Base-by-base conservation (phyloP, 2,329 filamentous ascomycete species). In the Aspergillus nomiae region DNA sequence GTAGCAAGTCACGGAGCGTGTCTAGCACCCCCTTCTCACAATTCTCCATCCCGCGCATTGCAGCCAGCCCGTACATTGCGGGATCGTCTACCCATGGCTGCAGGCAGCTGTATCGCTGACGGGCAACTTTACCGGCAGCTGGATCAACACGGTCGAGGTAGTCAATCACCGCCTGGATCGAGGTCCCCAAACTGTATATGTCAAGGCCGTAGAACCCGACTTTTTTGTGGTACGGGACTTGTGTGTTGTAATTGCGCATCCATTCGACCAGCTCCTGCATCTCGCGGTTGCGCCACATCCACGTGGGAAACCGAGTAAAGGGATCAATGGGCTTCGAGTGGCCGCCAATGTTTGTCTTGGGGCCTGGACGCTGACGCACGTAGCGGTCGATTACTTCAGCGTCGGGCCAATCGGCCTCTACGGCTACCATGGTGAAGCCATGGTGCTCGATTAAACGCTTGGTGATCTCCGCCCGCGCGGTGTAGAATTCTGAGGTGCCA, bases 231-330 rank as follows among this genome's bases (percentile, higher is more conserved):
- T 69, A 62, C 1, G 77, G 71, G 1, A 76, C 65, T 3, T 63
- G 64, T 4, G 72, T 69, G 60, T 84, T 84, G 65, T 77, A 77
- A 24, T 78, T 69, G 7, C 83, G 77, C 72, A 86, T 75, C 84
- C 83, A 86, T 67, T 85, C 81, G 12, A 82, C 78, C 55, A 86
- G 81, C 2, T 78, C 77, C 60, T 84, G 81, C 66, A 84, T 79
- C 65, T 85, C 84, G 16, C 73, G 71, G 63, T 86, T 86, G 12
- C 84, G 78, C 84, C 84, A 86, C 83, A 86, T 85, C 84, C 83
- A 86, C 4, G 79, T 82, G 16, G 84, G 84, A 55, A 85, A 86
- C 30, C 83, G 77, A 45, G 81, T 74, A 67, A 85, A 85, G 7
- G 79, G 75, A 43, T 78, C 76, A 14, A 78, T 71, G 7, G 71